Evolutionary conservation across 371 early-diverging fungal genomes (phyloP).

Genomic region (Mucor sp.): DNA sequence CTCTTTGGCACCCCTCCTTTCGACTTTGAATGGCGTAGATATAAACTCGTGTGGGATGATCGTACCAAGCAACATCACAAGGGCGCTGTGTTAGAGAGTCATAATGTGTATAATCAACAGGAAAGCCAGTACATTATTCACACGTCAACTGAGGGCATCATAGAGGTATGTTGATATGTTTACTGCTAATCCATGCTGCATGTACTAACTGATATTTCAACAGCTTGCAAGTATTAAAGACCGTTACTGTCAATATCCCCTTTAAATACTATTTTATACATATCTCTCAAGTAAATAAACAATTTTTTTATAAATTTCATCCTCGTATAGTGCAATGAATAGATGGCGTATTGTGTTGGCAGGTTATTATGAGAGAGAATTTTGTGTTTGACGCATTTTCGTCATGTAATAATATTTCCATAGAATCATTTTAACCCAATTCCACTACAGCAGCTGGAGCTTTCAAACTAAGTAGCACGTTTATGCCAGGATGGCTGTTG

Average conservation of each 20-base stretch:
- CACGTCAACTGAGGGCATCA: conserved; percentile 52
- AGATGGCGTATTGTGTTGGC: too few relatives aligned
- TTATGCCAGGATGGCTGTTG: too few relatives aligned
- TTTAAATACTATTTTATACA: conserved; percentile 1
- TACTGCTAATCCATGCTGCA: neutral
- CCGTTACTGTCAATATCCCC: conserved; percentile 47
- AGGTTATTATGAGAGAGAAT: too few relatives aligned
- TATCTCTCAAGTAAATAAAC: neutral
- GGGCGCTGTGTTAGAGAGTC: conserved; percentile 50
- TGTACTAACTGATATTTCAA: neutral
- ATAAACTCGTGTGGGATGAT: conserved; percentile 44
- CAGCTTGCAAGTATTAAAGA: conserved; percentile 51
- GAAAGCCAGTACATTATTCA: conserved; percentile 45
- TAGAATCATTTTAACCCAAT: too few relatives aligned
- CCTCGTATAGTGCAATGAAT: too few relatives aligned
- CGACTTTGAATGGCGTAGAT: conserved; percentile 57
- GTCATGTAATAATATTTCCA: too few relatives aligned
- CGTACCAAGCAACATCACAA: conserved; percentile 41
- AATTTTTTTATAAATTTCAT: too few relatives aligned
- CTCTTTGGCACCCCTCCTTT: conserved; percentile 56
- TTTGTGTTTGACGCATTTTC: too few relatives aligned
- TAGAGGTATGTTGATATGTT: conserved; percentile 36
- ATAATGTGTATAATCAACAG: conserved; percentile 42
- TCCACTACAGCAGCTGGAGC: too few relatives aligned
- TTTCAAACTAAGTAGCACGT: too few relatives aligned